A percentile compares a stretch with the other conserved stretches of the same genome.
phyloP scores from a whole-genome alignment of 1,139 yeast genomes.

The Lodderomyces pseudojiufengensis region DNA sequence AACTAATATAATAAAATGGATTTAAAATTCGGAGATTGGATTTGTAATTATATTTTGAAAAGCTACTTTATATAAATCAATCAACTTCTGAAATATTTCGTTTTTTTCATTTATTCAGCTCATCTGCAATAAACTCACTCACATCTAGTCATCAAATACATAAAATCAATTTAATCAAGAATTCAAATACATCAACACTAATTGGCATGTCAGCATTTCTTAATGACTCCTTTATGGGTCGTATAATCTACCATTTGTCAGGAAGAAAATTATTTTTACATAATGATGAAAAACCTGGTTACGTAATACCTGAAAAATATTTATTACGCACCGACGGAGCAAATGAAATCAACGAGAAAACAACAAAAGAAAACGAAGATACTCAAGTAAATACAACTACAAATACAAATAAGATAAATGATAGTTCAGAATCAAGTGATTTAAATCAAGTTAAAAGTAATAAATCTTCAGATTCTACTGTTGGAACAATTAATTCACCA shows the following conservation, averaged over 20 bases:
- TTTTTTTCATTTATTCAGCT: no score
- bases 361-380: conserved; percentile 1
- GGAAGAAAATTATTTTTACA: conserved; percentile 23
- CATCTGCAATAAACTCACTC: no score
- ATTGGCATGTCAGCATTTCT: conserved; percentile 17
- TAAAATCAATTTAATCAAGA: no score
- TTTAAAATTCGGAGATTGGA: no score
- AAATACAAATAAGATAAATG: conserved; percentile 1
- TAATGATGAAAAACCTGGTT: conserved; percentile 27
- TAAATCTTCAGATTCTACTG: neutral
- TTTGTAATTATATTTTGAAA: no score
- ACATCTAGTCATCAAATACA: no score
- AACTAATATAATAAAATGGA: no score
- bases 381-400: no score
- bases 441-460: neutral
- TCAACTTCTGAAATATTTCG: no score
- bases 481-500: no score
- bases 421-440: no score
- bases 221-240: conserved; percentile 30
- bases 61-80: no score
- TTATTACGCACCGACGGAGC: conserved; percentile 3
- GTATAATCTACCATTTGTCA: conserved; percentile 25
- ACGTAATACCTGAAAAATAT: conserved; percentile 32
- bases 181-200: neutral
- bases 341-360: conserved; percentile 1